Evolutionary conservation across 2,329 filamentous ascomycete species (phyloP), one percentile per base, ranked within the genome.

Genomic region (Sporothrix phasma): DNA sequence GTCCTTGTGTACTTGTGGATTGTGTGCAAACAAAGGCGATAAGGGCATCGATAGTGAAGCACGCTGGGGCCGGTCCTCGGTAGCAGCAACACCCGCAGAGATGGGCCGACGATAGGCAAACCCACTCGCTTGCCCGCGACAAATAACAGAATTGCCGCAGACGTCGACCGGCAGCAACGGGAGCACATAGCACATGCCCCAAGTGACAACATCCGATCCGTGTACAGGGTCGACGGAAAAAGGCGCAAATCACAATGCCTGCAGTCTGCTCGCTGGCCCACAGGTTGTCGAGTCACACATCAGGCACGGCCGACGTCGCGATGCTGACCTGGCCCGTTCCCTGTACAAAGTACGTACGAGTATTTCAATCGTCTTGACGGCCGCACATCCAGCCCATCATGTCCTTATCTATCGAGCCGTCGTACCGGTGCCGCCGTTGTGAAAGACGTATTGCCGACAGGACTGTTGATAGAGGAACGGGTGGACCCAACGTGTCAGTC

Each of bases 381-480:
- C n/a, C n/a, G n/a, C n/a, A n/a, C n/a, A 54, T 22, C 24, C 31
- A 15, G 31, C n/a, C 11, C n/a, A n/a, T n/a, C 4, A 15, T 39
- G 31, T 2, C 34, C 39, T n/a, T 10, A 5, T 5, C 3, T 31
- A 45, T 59, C 56, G 26, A 26, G 56, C 39, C 19, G 56, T 59
- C 17, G 56, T 59, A 19, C 39, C 22, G 5, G 54, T 58, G 22
- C 54, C 22, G 22, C 54, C 68, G 60, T 72, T 70, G 31, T 70
- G 74, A 67, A 80, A 77, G 22, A 84, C 74, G 71, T 84, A 85
- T 68, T 83, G 80, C 67, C 79, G 77, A 72, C 81, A 83, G 8
- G 82, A 80, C 72, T 78, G 67, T 39, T 29, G 19, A 39, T 37
- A 62, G 63, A 68, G 61, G 61, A 64, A 67, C 65, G 69, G 64